These are phyloP conservation scores for Neurospora hispaniola DNA, from an alignment of 495 filamentous ascomycete species.

Conservation along the genomic window DNA sequence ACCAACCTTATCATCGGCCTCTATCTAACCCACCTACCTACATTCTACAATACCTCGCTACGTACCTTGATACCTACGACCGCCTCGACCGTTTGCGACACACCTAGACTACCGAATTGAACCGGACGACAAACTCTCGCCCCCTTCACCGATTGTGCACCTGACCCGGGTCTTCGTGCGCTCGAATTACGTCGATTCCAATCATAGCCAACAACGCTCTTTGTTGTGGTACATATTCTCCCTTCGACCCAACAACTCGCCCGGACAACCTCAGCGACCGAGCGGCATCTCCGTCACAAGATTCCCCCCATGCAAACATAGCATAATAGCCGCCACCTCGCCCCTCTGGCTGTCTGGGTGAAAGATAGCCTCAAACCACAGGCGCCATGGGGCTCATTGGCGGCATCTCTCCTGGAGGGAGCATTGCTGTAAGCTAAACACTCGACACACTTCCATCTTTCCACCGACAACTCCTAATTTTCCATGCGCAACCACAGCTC, in stretches of 20 bases:
- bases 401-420: constrained; percentile 75
- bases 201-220: neutral
- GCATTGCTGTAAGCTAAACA: constrained; percentile 59
- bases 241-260: neutral
- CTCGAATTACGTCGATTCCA: neutral
- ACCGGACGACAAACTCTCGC: neutral
- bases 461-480: constrained; percentile 7
- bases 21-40: neutral
- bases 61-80: neutral
- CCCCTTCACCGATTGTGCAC: neutral
- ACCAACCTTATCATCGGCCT: neutral
- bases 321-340: constrained; percentile 8
- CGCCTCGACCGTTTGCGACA: neutral
- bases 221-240: neutral
- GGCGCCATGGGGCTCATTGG: constrained; percentile 61
- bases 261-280: neutral
- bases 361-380: constrained; percentile 14
- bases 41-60: neutral
- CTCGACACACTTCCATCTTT: constrained; percentile 8
- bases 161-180: neutral
- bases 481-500: constrained; percentile 42
- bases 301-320: constrained; percentile 15
- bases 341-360: constrained; percentile 14
- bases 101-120: neutral
- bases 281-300: neutral